Evolutionary conservation across 2,329 filamentous ascomycete genomes (phyloP).

Genomic region (Simplicillium sp.): DNA sequence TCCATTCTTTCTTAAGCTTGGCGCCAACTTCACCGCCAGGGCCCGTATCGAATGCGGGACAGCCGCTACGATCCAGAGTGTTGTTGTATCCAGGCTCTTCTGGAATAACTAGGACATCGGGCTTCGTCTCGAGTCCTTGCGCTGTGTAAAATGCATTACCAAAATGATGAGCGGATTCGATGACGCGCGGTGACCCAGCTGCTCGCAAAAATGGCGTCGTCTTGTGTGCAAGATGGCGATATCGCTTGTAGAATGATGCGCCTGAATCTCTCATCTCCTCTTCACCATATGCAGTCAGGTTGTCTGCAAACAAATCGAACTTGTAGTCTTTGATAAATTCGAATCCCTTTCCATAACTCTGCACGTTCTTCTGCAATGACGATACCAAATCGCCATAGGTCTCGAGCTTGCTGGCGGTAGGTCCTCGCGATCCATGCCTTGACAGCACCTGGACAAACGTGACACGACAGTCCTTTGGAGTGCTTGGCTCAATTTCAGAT

Average conservation of each 20-base stretch:
- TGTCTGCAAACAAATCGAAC: conserved; percentile 61
- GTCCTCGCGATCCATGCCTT: conserved; percentile 76
- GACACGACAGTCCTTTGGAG: conserved; percentile 60
- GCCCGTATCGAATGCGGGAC: conserved; percentile 59
- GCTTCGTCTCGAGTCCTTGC: conserved; percentile 31
- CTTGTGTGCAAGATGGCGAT: conserved; percentile 48
- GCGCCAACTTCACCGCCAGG: conserved; percentile 35
- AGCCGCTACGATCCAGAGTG: conserved; percentile 67
- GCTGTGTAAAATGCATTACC: conserved; percentile 58
- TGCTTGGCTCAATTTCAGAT: conserved; percentile 48
- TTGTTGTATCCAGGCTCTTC: conserved; percentile 66
- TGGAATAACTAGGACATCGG: conserved; percentile 54
- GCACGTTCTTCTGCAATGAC: conserved; percentile 50
- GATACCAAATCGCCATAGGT: conserved; percentile 55
- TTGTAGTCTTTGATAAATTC: conserved; percentile 63
- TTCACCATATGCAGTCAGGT: conserved; percentile 58
- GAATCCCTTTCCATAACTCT: conserved; percentile 52
- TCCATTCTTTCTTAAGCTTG: conserved; percentile 47
- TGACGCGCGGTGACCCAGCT: conserved; percentile 59
- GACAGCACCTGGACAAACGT: conserved; percentile 77
- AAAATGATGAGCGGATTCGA: conserved; percentile 68
- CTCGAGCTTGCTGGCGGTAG: conserved; percentile 58
- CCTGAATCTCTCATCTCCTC: conserved; percentile 67
- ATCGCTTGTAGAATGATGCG: conserved; percentile 64
- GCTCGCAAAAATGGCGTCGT: conserved; percentile 62